A percentile compares a stretch with the other conserved stretches of the same genome.
Evolutionary conservation across 257 asterid species (phyloP).

Genomic region (Gentiana dahurica): DNA sequence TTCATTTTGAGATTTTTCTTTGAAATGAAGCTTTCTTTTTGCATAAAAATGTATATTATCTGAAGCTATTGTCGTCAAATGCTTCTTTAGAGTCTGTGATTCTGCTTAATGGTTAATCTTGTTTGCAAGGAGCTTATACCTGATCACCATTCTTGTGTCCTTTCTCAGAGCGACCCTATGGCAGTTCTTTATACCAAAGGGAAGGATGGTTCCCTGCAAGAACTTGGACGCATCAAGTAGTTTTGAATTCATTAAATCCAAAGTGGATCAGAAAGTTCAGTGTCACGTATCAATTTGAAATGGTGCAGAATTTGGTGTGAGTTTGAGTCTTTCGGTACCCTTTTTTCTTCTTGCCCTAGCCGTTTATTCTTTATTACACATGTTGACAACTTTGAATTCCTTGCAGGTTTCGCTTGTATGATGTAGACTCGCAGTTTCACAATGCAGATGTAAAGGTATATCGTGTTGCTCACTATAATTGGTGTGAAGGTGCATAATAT

Average conservation of each 20-base stretch:
- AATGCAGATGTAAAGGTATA: slow-evolving; percentile 66
- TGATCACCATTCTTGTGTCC: slow-evolving; percentile 15
- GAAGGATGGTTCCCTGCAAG: slow-evolving; percentile 71
- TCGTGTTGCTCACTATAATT: neutral
- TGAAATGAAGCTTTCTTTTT: neutral
- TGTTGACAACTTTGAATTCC: slow-evolving; percentile 18
- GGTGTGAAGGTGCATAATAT: too few relatives aligned
- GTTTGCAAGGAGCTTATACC: neutral
- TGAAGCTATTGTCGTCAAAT: neutral
- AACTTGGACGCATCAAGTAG: slow-evolving; percentile 89
- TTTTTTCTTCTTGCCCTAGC: slow-evolving; percentile 9
- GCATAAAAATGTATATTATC: neutral
- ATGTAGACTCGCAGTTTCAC: slow-evolving; percentile 84
- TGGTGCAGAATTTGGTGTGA: slow-evolving; percentile 92
- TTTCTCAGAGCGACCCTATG: slow-evolving; percentile 96
- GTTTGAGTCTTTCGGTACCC: slow-evolving; percentile 29
- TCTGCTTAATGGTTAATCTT: neutral
- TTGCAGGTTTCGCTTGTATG: slow-evolving; percentile 84
- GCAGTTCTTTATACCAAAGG: slow-evolving; percentile 59
- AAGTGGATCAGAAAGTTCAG: slow-evolving; percentile 72
- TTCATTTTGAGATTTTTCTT: neutral
- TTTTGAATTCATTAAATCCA: slow-evolving; percentile 83
- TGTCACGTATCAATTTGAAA: slow-evolving; percentile 81
- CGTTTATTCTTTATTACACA: slow-evolving; percentile 8
- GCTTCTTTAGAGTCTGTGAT: neutral